These are phyloP conservation scores for Brassica juncea DNA, from an alignment of 345 rosid species.

Conservation along the genomic window DNA sequence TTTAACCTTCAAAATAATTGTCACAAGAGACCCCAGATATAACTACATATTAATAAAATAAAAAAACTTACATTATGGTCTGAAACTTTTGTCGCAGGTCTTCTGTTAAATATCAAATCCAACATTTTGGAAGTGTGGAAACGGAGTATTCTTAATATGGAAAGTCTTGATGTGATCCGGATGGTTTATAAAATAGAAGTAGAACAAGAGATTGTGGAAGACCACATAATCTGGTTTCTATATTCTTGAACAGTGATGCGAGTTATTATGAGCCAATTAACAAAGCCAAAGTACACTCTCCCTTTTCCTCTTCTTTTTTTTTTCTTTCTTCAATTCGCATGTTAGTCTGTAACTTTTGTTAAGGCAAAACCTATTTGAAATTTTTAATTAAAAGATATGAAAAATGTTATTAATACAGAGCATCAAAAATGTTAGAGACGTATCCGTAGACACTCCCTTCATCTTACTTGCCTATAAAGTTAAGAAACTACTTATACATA, in stretches of 20 bases:
- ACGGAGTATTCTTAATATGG: neutral
- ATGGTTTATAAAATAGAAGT: neutral
- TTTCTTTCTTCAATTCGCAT: neutral
- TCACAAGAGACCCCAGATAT: neutral
- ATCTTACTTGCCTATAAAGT: slow-evolving; percentile 28
- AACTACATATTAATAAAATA: neutral
- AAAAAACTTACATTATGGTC: neutral
- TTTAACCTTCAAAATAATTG: neutral
- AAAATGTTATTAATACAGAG: neutral
- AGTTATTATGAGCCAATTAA: no score
- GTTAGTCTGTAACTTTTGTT: neutral
- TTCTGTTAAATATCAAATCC: neutral
- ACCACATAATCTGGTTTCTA: no score
- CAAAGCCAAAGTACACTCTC: no score
- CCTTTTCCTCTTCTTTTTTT: neutral
- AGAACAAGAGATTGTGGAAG: no score
- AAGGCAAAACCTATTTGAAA: neutral
- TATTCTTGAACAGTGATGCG: no score
- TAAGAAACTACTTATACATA: neutral
- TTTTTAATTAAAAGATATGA: neutral
- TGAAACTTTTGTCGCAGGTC: neutral
- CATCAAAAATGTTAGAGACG: slow-evolving; percentile 1
- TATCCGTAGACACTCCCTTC: slow-evolving; percentile 12
- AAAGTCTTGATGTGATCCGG: neutral
- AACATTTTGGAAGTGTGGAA: neutral